A percentile compares a stretch with the other conserved stretches of the same genome.
Evolutionary conservation across 2,329 filamentous ascomycete species (phyloP).

Genomic region (Stemphylium lycopersici): DNA sequence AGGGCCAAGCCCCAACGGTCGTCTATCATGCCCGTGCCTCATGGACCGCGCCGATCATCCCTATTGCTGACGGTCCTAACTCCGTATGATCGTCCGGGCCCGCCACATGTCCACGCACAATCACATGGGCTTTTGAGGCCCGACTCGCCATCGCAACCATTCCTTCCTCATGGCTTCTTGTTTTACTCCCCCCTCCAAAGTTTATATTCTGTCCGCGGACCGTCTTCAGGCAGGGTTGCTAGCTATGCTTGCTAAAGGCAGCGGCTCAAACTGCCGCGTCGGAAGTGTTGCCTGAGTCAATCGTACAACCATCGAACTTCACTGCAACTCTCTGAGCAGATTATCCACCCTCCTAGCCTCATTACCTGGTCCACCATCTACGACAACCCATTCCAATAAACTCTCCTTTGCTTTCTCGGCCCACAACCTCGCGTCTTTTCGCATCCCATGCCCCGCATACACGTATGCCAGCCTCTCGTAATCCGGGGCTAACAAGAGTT

Average conservation of each 20-base stretch:
- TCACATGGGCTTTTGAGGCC: too few species aligned
- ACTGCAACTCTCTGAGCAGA: conserved; percentile 22
- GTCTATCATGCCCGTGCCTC: neutral
- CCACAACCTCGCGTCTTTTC: conserved; percentile 23
- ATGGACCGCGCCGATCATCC: neutral
- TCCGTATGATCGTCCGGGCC: neutral
- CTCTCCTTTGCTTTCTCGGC: conserved; percentile 26
- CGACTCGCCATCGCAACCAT: too few species aligned
- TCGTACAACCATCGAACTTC: conserved; percentile 2
- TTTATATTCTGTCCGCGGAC: too few species aligned
- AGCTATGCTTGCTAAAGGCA: neutral
- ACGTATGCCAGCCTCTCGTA: conserved; percentile 37
- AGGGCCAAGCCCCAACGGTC: neutral
- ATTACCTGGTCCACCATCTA: conserved; percentile 20
- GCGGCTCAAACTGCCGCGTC: neutral
- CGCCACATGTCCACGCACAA: too few species aligned
- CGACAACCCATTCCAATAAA: conserved; percentile 28
- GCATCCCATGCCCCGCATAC: conserved; percentile 25
- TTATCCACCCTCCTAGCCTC: conserved; percentile 25
- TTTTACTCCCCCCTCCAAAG: too few species aligned
- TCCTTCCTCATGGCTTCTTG: too few species aligned
- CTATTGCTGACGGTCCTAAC: neutral
- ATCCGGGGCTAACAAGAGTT: conserved; percentile 27
- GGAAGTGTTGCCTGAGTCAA: too few species aligned
- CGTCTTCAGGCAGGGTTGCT: too few species aligned